Conservation (phyloP, 306 rosid species). For the Begonia loranthoides region DNA sequence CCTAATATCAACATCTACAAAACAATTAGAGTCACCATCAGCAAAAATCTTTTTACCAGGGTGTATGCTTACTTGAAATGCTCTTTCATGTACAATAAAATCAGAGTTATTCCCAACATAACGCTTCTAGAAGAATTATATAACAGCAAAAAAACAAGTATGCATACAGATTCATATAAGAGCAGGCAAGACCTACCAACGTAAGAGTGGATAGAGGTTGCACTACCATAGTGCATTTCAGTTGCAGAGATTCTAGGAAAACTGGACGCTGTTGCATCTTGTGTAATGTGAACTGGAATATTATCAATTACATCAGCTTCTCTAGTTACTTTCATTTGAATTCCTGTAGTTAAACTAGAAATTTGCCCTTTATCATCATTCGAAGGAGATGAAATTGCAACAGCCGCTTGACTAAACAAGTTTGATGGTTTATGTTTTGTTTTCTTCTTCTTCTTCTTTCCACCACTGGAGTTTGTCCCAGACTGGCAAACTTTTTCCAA, state of each 20-base stretch:
- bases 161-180: slow-evolving; percentile 1
- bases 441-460: slow-evolving; percentile 17
- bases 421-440: slow-evolving; percentile 18
- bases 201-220: slow-evolving; percentile 8
- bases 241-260: slow-evolving; percentile 10
- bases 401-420: slow-evolving; percentile 10
- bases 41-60: slow-evolving; percentile 1
- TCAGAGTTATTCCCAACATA: not conserved
- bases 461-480: slow-evolving; percentile 11
- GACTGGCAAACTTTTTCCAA: slow-evolving; percentile 14
- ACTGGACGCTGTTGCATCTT: slow-evolving; percentile 17
- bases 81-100: slow-evolving; percentile 1
- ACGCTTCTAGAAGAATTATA: too few species aligned
- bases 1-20: slow-evolving; percentile 20
- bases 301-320: not conserved
- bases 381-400: slow-evolving; percentile 21
- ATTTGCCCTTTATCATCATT: slow-evolving; percentile 21
- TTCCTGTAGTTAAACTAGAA: slow-evolving; percentile 5
- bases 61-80: too few species aligned
- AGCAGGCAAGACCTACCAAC: slow-evolving; percentile 20
- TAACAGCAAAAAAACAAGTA: not conserved
- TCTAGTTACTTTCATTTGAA: too few species aligned
- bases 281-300: slow-evolving; percentile 14
- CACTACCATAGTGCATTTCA: slow-evolving; percentile 21
- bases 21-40: slow-evolving; percentile 8